phyloP scores from a whole-genome alignment of 192 early-diverging fungal species.

The Cetraspora pellucida region DNA sequence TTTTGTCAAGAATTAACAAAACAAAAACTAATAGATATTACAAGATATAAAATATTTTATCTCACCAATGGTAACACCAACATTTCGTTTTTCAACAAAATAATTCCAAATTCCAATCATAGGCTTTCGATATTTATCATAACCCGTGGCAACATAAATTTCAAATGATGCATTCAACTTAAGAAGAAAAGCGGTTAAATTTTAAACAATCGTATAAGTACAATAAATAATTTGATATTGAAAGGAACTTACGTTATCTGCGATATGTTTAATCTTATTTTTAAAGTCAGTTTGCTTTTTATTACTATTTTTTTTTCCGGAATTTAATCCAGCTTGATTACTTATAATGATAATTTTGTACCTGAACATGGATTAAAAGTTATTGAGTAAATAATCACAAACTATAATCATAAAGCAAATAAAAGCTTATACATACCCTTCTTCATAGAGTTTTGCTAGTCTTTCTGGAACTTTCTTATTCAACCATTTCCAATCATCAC shows the following conservation, averaged over 20 bases:
- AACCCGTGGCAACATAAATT: constrained; percentile 69
- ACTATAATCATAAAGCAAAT: constrained; percentile 29
- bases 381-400: neutral
- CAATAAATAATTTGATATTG: neutral
- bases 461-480: constrained; percentile 57
- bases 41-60: constrained; percentile 31
- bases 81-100: constrained; percentile 47
- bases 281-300: constrained; percentile 44
- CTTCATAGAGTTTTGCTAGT: constrained; percentile 59
- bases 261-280: constrained; percentile 47
- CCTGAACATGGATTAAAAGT: constrained; percentile 34
- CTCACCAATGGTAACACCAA: constrained; percentile 48
- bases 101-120: constrained; percentile 70
- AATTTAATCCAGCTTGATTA: constrained; percentile 68
- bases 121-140: constrained; percentile 77
- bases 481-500: constrained; percentile 83
- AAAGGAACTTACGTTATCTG: constrained; percentile 27
- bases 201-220: constrained; percentile 3
- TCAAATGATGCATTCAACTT: constrained; percentile 63
- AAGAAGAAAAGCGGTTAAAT: neutral
- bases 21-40: constrained; percentile 52
- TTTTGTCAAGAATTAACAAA: constrained; percentile 44
- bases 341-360: constrained; percentile 75
- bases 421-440: constrained; percentile 54
- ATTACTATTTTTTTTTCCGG: constrained; percentile 44